Conservation (phyloP, 2,329 filamentous ascomycete genomes). For the Neoascochyta sp. region DNA sequence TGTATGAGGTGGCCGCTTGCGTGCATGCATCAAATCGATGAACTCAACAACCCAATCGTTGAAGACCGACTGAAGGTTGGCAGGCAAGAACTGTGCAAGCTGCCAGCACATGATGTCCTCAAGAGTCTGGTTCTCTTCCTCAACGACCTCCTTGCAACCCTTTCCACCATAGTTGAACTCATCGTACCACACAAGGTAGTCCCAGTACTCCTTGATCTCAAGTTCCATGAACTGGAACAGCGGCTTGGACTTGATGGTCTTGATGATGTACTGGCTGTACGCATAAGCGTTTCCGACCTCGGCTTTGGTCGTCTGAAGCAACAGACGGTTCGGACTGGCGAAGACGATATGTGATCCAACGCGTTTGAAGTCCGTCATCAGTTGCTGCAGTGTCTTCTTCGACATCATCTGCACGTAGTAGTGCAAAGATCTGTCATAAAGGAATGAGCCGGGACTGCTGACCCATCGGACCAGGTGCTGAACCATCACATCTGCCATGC, state of each 20-base stretch:
- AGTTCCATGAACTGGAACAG: constrained; percentile 97
- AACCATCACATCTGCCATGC: constrained; percentile 96
- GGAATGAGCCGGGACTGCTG: constrained; percentile 84
- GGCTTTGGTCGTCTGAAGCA: constrained; percentile 92
- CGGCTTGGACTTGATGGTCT: constrained; percentile 92
- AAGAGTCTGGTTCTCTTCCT: constrained; percentile 71
- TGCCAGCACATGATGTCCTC: constrained; percentile 99
- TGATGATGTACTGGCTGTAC: constrained; percentile 96
- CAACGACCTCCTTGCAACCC: constrained; percentile 76
- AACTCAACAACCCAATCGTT: constrained; percentile 93
- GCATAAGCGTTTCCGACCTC: constrained; percentile 96
- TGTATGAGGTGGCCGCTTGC: constrained; percentile 62
- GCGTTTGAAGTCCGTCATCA: constrained; percentile 93
- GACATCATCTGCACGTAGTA: constrained; percentile 99
- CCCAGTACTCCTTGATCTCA: constrained; percentile 98
- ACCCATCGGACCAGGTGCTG: constrained; percentile 98
- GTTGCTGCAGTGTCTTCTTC: constrained; percentile 90
- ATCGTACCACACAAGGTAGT: constrained; percentile 98
- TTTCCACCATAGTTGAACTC: constrained; percentile 98
- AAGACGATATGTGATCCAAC: constrained; percentile 97
- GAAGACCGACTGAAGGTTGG: constrained; percentile 76
- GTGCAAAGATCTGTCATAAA: constrained; percentile 90
- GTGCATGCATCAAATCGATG: constrained; percentile 84
- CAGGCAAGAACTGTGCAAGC: constrained; percentile 81
- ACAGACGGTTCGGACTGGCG: constrained; percentile 80